Evolutionary conservation across 129 eudicot species (phyloP).

Genomic region (Deinandra increscens): DNA sequence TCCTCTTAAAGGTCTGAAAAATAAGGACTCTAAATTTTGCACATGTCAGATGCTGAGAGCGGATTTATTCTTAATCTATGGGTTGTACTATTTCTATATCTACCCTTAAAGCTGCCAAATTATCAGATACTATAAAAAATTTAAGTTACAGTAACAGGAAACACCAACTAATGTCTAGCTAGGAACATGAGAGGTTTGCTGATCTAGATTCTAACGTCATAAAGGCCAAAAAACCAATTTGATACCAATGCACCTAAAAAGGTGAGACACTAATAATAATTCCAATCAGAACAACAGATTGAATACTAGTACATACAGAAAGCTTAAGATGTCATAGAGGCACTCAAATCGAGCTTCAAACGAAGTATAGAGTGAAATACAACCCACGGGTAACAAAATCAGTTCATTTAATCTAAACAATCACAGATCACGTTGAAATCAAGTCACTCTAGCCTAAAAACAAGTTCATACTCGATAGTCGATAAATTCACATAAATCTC

Average conservation of each 20-base stretch:
- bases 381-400: neutral
- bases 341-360: neutral
- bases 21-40: neutral
- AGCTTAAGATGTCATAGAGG: neutral
- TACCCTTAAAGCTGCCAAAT: neutral
- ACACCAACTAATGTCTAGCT: neutral
- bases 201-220: neutral
- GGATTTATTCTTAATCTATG: neutral
- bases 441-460: neutral
- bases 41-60: neutral
- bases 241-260: neutral
- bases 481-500: constrained; percentile 6
- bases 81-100: neutral
- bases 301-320: neutral
- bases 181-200: neutral
- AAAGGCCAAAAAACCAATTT: neutral
- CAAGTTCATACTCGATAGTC: neutral
- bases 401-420: neutral
- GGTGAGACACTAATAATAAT: neutral
- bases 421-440: neutral
- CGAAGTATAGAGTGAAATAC: neutral
- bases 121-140: neutral
- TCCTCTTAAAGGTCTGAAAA: neutral
- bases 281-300: neutral
- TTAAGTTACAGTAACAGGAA: neutral